Percentiles rank a stretch among this genome's conserved stretches.
phyloP scores from a whole-genome alignment of 179 eudicot species.

The Sideroxylon spinosum region DNA sequence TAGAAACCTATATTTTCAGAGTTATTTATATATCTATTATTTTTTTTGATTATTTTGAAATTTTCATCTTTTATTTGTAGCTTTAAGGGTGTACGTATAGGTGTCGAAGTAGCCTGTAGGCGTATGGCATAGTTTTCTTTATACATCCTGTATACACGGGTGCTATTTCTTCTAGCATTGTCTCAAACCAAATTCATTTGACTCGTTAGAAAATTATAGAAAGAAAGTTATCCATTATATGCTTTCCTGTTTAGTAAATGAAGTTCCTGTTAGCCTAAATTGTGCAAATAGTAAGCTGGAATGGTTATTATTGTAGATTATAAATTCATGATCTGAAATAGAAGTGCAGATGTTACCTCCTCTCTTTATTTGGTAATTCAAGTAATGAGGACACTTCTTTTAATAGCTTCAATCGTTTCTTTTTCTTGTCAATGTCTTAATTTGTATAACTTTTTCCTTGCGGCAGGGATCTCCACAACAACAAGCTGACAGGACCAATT shows the following conservation, averaged over 20 bases:
- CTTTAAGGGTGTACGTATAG: not conserved
- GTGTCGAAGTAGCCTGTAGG: no score
- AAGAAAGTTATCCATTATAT: not conserved
- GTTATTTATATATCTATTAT: not conserved
- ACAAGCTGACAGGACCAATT: conserved; percentile 93
- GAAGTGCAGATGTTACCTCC: not conserved
- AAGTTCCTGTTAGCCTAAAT: not conserved
- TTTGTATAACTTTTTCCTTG: not conserved
- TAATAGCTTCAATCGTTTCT: not conserved
- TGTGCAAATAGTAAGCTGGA: not conserved
- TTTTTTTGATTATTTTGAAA: not conserved
- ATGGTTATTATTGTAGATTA: not conserved
- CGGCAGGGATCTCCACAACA: conserved; percentile 94
- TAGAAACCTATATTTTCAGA: not conserved
- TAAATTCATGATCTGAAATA: not conserved
- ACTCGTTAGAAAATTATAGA: not conserved
- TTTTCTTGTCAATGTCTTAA: not conserved
- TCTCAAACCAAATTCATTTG: not conserved
- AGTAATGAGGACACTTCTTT: not conserved
- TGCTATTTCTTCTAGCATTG: not conserved
- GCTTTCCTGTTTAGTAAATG: conserved; percentile 7
- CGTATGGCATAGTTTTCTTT: no score
- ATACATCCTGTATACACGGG: not conserved
- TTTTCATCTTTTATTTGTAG: not conserved
- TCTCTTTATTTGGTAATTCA: not conserved